These are phyloP conservation scores for Neoscytalidium dimidiatum DNA, from an alignment of 2,329 filamentous ascomycete genomes.

Conservation along the genomic window DNA sequence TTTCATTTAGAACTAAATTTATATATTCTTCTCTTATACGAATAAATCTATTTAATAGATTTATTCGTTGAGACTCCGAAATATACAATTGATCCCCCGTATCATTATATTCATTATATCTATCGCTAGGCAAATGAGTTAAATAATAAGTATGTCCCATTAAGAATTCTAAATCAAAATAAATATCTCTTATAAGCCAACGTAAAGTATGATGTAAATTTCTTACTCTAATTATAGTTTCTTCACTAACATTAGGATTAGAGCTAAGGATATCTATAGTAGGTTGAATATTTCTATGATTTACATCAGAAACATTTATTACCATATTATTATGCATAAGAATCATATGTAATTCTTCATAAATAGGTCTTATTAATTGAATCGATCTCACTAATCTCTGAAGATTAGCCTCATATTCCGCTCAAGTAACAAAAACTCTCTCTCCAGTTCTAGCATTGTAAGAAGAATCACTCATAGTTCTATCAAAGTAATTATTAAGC, in stretches of 20 bases:
- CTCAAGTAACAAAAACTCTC: neutral
- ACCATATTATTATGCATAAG: neutral
- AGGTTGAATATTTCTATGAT: neutral
- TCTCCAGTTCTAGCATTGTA: neutral
- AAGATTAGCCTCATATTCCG: neutral
- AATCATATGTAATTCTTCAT: neutral
- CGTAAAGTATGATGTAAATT: constrained; percentile 22
- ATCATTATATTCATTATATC: neutral
- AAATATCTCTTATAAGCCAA: neutral
- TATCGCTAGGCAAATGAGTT: constrained; percentile 2
- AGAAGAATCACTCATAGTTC: neutral
- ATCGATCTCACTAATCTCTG: neutral
- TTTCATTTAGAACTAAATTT: neutral
- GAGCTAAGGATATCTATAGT: neutral
- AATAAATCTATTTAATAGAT: constrained; percentile 25
- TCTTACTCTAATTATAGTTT: constrained; percentile 18
- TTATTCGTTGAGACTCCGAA: neutral
- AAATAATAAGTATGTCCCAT: constrained; percentile 24
- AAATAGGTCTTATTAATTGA: neutral
- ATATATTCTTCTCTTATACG: constrained; percentile 22
- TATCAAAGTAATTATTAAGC: constrained; percentile 18
- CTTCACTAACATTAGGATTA: neutral
- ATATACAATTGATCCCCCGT: neutral
- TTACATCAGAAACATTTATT: constrained; percentile 22
- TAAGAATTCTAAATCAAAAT: neutral